These are phyloP conservation scores for Penicillium sp. DNA, from an alignment of 2,329 filamentous ascomycete genomes.

Conservation along the genomic window DNA sequence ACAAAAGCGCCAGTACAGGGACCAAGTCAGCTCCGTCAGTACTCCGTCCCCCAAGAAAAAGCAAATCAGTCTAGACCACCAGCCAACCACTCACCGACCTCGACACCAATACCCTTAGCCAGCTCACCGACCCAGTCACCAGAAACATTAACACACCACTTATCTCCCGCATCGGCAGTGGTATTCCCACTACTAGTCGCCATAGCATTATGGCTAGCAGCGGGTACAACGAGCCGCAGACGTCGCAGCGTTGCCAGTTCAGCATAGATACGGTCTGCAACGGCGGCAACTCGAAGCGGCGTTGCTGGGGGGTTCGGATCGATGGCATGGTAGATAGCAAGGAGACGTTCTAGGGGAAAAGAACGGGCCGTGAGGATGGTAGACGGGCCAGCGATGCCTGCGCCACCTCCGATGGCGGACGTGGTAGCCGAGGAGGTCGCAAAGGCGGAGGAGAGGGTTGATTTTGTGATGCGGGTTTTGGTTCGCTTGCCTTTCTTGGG, in stretches of 20 bases:
- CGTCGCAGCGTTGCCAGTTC: constrained; percentile 49
- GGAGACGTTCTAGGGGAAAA: constrained; percentile 46
- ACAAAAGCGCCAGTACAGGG: constrained; percentile 1
- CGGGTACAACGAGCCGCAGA: constrained; percentile 46
- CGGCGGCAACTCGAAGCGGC: constrained; percentile 34
- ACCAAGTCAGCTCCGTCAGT: not conserved
- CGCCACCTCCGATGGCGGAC: constrained; percentile 30
- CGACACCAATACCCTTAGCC: constrained; percentile 45
- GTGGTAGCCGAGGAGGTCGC: constrained; percentile 40
- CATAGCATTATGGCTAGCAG: constrained; percentile 35
- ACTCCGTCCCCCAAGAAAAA: not conserved
- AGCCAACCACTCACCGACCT: constrained; percentile 46
- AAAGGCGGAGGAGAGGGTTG: constrained; percentile 41
- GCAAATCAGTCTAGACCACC: constrained; percentile 35
- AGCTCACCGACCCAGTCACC: constrained; percentile 48
- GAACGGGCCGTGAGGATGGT: constrained; percentile 43
- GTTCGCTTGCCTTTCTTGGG: constrained; percentile 36
- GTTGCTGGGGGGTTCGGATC: constrained; percentile 46
- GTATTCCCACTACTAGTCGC: constrained; percentile 36
- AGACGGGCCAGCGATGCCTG: constrained; percentile 37
- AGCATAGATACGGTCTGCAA: constrained; percentile 45
- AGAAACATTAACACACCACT: constrained; percentile 50
- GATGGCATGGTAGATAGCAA: constrained; percentile 50
- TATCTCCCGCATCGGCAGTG: constrained; percentile 43
- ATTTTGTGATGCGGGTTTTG: constrained; percentile 43